Conservation (phyloP, 2,329 filamentous ascomycete species). For the Penicillium sp. region DNA sequence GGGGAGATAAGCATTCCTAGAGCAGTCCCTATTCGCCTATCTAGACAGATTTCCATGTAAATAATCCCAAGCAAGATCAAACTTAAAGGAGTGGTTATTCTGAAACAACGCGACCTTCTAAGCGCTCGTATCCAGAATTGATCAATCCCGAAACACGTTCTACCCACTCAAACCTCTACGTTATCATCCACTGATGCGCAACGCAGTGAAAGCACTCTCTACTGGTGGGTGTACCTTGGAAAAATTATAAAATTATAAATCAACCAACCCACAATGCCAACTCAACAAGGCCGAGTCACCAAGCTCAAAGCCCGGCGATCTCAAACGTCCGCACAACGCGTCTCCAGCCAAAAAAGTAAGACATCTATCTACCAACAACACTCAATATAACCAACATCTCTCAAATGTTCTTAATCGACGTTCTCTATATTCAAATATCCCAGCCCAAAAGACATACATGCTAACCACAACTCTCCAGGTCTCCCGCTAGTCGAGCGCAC, state of each 20-base stretch:
- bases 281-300: constrained; percentile 24
- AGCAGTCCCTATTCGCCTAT: background rate
- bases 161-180: background rate
- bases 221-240: background rate
- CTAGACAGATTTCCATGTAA: background rate
- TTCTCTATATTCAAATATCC: background rate
- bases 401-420: background rate
- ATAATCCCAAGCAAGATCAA: background rate
- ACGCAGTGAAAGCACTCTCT: background rate
- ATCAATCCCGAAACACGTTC: background rate
- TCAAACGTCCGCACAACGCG: constrained; percentile 16
- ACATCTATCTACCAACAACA: background rate
- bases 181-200: background rate
- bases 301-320: constrained; percentile 20
- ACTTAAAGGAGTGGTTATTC: background rate
- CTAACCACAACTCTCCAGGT: constrained; percentile 14
- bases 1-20: background rate
- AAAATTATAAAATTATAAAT: background rate
- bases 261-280: constrained; percentile 12
- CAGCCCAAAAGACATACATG: background rate
- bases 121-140: background rate
- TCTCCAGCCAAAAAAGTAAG: constrained; percentile 17
- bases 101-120: background rate
- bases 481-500: constrained; percentile 43
- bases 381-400: background rate